A percentile compares a stretch with the other conserved stretches of the same genome.
phyloP scores from a whole-genome alignment of 2,329 filamentous ascomycete genomes.

The Didymellaceae sp. region DNA sequence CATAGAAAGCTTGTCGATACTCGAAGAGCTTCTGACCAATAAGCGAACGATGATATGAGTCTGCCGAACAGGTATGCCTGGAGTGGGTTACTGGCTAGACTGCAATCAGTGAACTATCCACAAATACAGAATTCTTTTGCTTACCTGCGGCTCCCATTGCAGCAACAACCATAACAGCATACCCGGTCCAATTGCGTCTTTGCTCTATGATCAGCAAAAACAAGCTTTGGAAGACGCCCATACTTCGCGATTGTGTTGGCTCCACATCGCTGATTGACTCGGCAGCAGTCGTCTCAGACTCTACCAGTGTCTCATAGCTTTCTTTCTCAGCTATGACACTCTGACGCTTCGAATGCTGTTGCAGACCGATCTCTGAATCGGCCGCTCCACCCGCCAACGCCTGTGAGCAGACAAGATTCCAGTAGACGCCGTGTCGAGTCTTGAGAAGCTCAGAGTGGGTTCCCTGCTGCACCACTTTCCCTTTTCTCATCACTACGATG shows the following conservation, averaged over 20 bases:
- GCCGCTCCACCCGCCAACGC: constrained; percentile 68
- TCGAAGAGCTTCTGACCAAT: constrained; percentile 24
- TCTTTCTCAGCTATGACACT: constrained; percentile 14
- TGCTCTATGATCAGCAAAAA: constrained; percentile 27
- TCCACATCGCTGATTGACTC: constrained; percentile 46
- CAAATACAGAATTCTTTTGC: neutral
- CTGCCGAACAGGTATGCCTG: constrained; percentile 34
- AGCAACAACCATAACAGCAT: constrained; percentile 24
- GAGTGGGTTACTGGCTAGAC: constrained; percentile 25
- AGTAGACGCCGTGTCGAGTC: constrained; percentile 66
- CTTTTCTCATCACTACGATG: constrained; percentile 76
- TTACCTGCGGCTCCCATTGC: constrained; percentile 31
- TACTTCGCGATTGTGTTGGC: neutral
- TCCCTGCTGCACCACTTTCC: constrained; percentile 72
- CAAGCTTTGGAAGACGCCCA: constrained; percentile 6
- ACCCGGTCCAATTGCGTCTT: constrained; percentile 22
- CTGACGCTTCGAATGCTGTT: constrained; percentile 46
- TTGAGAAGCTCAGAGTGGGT: constrained; percentile 73
- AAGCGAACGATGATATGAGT: constrained; percentile 32
- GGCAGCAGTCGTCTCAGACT: constrained; percentile 5
- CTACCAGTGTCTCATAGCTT: constrained; percentile 20
- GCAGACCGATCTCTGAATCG: constrained; percentile 44
- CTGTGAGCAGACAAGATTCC: constrained; percentile 71
- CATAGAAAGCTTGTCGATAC: constrained; percentile 50
- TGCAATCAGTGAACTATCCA: neutral